phyloP scores from a whole-genome alignment of 2,329 filamentous ascomycete species.

The Fusarium abutilonis region DNA sequence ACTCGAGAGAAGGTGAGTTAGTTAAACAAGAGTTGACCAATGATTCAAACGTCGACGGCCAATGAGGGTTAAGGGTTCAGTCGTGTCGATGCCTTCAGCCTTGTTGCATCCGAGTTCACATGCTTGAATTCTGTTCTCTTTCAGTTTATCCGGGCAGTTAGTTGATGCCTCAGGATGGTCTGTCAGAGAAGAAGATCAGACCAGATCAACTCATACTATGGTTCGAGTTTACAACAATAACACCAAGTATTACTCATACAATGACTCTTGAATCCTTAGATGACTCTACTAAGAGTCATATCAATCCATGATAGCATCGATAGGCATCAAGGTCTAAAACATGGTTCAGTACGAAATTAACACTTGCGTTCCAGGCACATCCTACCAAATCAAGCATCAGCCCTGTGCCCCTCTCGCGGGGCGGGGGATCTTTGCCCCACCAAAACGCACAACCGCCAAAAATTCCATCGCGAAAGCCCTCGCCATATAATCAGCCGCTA shows the following conservation, averaged over 20 bases:
- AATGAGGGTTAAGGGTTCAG: not conserved
- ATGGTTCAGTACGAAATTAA: slow-evolving; percentile 26
- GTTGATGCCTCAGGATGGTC: slow-evolving; percentile 43
- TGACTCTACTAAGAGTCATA: slow-evolving; percentile 27
- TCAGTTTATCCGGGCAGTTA: slow-evolving; percentile 14
- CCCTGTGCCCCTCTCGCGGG: slow-evolving; percentile 28
- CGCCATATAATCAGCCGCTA: slow-evolving; percentile 47
- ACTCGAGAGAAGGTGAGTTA: slow-evolving; percentile 3
- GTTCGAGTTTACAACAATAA: not conserved
- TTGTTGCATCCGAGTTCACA: not conserved
- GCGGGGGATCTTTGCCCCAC: slow-evolving; percentile 51
- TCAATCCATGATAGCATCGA: slow-evolving; percentile 11
- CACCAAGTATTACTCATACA: slow-evolving; percentile 4
- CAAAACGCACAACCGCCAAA: slow-evolving; percentile 60
- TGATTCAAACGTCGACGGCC: not conserved
- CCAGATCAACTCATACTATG: not conserved
- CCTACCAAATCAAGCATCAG: slow-evolving; percentile 24
- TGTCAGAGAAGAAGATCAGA: slow-evolving; percentile 1
- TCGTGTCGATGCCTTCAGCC: slow-evolving; percentile 30
- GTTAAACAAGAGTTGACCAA: not conserved
- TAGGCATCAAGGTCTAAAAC: slow-evolving; percentile 23
- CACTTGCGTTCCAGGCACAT: slow-evolving; percentile 14
- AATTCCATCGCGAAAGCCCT: slow-evolving; percentile 53
- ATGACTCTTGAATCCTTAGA: slow-evolving; percentile 30
- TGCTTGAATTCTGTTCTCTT: slow-evolving; percentile 4